Evolutionary conservation across 2,329 filamentous ascomycete genomes (phyloP).

Genomic region (Akanthomyces uredinophilus): DNA sequence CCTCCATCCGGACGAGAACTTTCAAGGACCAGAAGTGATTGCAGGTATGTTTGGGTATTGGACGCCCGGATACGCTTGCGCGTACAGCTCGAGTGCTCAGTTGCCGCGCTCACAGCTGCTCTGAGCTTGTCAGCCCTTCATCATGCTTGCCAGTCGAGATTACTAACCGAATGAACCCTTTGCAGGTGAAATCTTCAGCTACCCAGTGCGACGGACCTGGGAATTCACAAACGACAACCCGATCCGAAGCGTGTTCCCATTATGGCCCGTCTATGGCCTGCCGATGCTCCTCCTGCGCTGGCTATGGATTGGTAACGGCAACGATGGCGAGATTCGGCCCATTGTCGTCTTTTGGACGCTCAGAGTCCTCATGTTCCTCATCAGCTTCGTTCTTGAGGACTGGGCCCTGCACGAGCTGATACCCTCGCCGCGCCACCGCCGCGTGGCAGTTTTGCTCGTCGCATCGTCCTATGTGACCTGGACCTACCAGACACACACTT

Average conservation of each 20-base stretch:
- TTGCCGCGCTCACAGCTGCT: background rate
- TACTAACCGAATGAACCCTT: background rate
- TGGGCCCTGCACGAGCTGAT: conserved; percentile 95
- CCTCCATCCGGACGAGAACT: conserved; percentile 97
- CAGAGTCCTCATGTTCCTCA: conserved; percentile 82
- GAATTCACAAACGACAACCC: conserved; percentile 87
- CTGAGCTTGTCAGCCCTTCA: background rate
- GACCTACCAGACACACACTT: conserved; percentile 97
- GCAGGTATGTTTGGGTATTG: conserved; percentile 61
- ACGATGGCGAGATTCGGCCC: conserved; percentile 73
- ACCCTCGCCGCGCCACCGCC: conserved; percentile 64
- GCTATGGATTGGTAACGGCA: conserved; percentile 82
- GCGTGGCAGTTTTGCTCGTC: conserved; percentile 73
- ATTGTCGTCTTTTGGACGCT: conserved; percentile 84
- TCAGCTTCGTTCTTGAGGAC: conserved; percentile 95
- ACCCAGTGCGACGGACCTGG: conserved; percentile 87
- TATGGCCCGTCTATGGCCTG: conserved; percentile 93
- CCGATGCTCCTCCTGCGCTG: conserved; percentile 91
- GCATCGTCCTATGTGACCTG: conserved; percentile 97
- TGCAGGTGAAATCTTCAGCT: conserved; percentile 84
- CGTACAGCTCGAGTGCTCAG: background rate
- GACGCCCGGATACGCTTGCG: background rate
- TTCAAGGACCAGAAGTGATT: conserved; percentile 95
- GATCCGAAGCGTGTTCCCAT: conserved; percentile 90
- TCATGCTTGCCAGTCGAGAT: background rate